Evolutionary conservation across 345 rosid species (phyloP), one percentile per base, ranked within the genome.

Genomic region (Hibiscus trionum): DNA sequence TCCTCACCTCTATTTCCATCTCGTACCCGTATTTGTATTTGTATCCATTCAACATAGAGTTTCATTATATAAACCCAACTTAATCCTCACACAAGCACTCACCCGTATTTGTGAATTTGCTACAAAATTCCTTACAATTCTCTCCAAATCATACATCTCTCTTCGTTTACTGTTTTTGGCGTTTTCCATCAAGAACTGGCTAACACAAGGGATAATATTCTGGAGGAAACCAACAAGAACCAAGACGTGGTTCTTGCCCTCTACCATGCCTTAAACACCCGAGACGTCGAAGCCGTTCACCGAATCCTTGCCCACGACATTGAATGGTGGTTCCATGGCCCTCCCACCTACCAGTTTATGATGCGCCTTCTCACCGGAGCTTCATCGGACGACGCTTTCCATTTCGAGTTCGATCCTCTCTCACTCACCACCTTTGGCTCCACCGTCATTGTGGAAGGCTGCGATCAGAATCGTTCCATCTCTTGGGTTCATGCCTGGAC

Each of bases 291-390:
- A 61, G 85, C 90, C 1, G 96, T 95, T 11, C 88, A 84, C 87
- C 80, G 81, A 78, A 86, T 90, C 82, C 80, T 95, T 0, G 91
- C 92, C 11, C 84, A 90, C 4, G 97, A 95, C 75, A 97, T 95
- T 62, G 99, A 95, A 84, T 90, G 93, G 85, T 95, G 99, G 99
- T 95, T 95, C 81, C 99, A 95, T 79, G 99, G 99, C 15, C 99
- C 99, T 2, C 99, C 97, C 7, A 78, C 93, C 26, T 88, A 95
- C 88, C 99, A 95, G 88, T 95, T 84, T 87, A 57, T 95, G 96
- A 95, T 92, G 99, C 97, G 88, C 84, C 82, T 86, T 24, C 96
- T 95, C 79, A 92, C 99, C 37, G 99, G 99, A 21, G 79, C 78
- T 7, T 57, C 82, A 15, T 12, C 78, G 31, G 68, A 77, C 35